Evolutionary conservation across 768 basidiomycete genomes (phyloP), one percentile per base, ranked within the genome.

Genomic region (Rhizopogon roseolus): DNA sequence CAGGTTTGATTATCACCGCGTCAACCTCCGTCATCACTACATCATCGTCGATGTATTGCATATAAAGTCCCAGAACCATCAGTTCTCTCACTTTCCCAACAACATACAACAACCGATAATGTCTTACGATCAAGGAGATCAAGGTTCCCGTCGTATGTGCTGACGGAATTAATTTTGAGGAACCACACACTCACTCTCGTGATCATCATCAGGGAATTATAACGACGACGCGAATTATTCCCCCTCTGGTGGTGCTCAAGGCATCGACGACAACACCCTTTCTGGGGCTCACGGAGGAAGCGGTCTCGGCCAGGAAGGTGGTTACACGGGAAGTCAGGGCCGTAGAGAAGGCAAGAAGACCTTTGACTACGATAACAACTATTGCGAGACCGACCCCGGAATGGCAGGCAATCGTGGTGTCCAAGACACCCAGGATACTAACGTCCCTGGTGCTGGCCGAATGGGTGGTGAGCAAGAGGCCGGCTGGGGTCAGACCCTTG

Each of bases 291-390:
- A 50, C 19, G 56, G 54, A 17, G 54, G 56, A 14, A 50, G 54
- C 22, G 54, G 56, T 14, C 19, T 25, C 14, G 56, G 56, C 13
- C 56, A 55, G 43, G 48, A 46, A n/a, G 56, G 56, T 32, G 54
- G 56, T 6, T 50, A 57, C 46, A 37, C 17, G 25, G 54, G 53
- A 27, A 45, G 11, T 5, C 14, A 28, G 14, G 8, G 36, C 5
- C 40, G 45, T 14, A n/a, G 36, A 13, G 54, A 29, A 28, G 54
- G 17, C 22, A 22, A 16, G 25, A 17, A 56, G 29, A 10, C 16
- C 28, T 22, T 5, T 4, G 53, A 29, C 11, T 1, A 1, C 29
- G 2, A 6, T 5, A 43, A 55, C 6, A 17, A 45, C 3, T 41
- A 37, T 14, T 49, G n/a, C 25, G 49, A 38, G 2, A 50, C 49